Evolutionary conservation across 2,329 filamentous ascomycete species (phyloP).

Genomic region (Neophaeococcomyces mojaviensis): DNA sequence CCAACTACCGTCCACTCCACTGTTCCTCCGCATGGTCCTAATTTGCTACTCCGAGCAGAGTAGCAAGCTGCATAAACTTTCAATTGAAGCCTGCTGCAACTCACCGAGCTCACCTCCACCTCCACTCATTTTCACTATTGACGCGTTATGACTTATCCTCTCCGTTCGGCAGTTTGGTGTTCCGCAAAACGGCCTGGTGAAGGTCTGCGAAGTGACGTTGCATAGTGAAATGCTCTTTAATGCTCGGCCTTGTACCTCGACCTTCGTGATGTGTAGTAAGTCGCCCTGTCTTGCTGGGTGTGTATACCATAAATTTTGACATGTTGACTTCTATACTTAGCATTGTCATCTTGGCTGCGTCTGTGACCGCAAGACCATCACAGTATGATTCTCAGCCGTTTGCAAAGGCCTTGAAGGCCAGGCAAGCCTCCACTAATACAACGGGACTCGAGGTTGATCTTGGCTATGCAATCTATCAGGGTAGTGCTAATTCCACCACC

Average conservation of each 20-base stretch:
- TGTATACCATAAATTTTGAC: neutral
- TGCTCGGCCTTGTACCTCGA: neutral
- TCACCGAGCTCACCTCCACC: too few relatives aligned
- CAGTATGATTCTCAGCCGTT: conserved; percentile 1
- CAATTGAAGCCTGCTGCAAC: too few relatives aligned
- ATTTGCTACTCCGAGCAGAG: too few relatives aligned
- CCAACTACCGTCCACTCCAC: too few relatives aligned
- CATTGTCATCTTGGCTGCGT: neutral
- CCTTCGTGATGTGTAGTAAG: neutral
- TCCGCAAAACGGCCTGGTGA: neutral
- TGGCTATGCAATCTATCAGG: conserved; percentile 41
- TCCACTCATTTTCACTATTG: too few relatives aligned
- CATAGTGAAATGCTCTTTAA: too few relatives aligned
- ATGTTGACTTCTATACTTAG: conserved; percentile 2
- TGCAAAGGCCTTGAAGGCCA: conserved; percentile 1
- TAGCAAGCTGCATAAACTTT: too few relatives aligned
- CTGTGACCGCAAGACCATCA: neutral
- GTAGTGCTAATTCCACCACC: conserved; percentile 32
- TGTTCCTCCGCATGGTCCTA: too few relatives aligned
- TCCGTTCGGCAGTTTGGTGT: neutral
- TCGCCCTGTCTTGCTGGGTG: neutral
- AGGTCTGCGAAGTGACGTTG: too few relatives aligned
- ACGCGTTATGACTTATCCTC: too few relatives aligned
- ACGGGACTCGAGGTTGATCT: conserved; percentile 34
- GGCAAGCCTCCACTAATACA: conserved; percentile 4